Evolutionary conservation across 306 rosid species (phyloP).

Genomic region (Purshia tridentata): DNA sequence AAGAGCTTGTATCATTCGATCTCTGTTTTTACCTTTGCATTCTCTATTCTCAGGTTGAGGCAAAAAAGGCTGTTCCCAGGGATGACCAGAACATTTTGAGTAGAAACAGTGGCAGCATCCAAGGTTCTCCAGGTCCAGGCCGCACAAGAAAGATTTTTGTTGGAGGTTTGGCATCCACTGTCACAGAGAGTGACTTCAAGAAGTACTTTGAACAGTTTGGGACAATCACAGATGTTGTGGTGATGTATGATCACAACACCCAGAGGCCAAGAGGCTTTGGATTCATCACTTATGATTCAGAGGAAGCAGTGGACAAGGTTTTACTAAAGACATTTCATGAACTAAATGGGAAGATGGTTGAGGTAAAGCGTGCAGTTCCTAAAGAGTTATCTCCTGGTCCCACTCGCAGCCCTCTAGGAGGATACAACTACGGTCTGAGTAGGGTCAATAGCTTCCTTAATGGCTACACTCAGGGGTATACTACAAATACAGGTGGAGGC

Average conservation of each 20-base stretch:
- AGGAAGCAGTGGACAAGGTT: conserved; percentile 86
- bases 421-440: conserved; percentile 63
- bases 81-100: conserved; percentile 73
- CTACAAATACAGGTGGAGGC: conserved; percentile 65
- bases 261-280: conserved; percentile 97
- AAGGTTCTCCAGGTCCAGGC: conserved; percentile 86
- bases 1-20: conserved; percentile 9
- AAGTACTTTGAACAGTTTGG: conserved; percentile 90
- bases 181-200: conserved; percentile 84
- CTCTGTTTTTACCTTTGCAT: conserved; percentile 11
- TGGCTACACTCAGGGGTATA: conserved; percentile 75
- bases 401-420: conserved; percentile 70
- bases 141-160: conserved; percentile 92
- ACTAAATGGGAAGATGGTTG: conserved; percentile 87
- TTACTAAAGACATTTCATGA: conserved; percentile 81
- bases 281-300: conserved; percentile 87
- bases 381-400: conserved; percentile 85
- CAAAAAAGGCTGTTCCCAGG: conserved; percentile 92
- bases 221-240: conserved; percentile 90
- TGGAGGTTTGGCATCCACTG: conserved; percentile 88
- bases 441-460: conserved; percentile 73
- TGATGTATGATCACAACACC: conserved; percentile 96
- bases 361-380: conserved; percentile 94
- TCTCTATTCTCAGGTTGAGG: conserved; percentile 75
- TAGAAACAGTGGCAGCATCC: conserved; percentile 71